These are phyloP conservation scores for Rutidosis leptorrhynchoides DNA, from an alignment of 129 eudicot genomes.

Conservation along the genomic window DNA sequence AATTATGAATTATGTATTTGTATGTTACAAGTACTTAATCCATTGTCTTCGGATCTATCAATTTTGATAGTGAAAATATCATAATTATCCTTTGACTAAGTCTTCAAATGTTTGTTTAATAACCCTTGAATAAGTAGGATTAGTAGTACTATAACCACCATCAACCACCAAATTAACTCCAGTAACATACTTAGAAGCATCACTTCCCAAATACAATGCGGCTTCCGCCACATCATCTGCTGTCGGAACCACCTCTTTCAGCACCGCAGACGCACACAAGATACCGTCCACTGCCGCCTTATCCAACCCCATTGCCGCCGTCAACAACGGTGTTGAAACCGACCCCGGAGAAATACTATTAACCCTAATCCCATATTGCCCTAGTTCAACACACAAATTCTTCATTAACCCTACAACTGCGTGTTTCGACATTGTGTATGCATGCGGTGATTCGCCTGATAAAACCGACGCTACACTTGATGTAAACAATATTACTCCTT, in stretches of 20 bases:
- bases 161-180: slow-evolving; percentile 50
- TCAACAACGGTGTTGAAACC: slow-evolving; percentile 51
- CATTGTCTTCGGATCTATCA: no score
- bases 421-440: slow-evolving; percentile 59
- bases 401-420: slow-evolving; percentile 65
- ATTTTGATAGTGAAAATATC: no score
- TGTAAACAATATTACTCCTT: slow-evolving; percentile 63
- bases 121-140: slow-evolving; percentile 35
- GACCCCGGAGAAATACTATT: slow-evolving; percentile 60
- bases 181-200: slow-evolving; percentile 42
- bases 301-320: slow-evolving; percentile 37
- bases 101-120: slow-evolving; percentile 32
- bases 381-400: slow-evolving; percentile 65
- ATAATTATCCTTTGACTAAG: slow-evolving; percentile 1
- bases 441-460: slow-evolving; percentile 55
- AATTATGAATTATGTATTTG: no score
- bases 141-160: slow-evolving; percentile 52
- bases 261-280: slow-evolving; percentile 28
- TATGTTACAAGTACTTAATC: no score
- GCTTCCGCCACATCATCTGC: slow-evolving; percentile 64
- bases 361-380: slow-evolving; percentile 61
- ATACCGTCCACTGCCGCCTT: slow-evolving; percentile 42
- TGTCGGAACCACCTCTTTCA: slow-evolving; percentile 58
- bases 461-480: slow-evolving; percentile 40
- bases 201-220: slow-evolving; percentile 45